Conservation (phyloP, 306 rosid genomes). For the Alnus rubra region DNA sequence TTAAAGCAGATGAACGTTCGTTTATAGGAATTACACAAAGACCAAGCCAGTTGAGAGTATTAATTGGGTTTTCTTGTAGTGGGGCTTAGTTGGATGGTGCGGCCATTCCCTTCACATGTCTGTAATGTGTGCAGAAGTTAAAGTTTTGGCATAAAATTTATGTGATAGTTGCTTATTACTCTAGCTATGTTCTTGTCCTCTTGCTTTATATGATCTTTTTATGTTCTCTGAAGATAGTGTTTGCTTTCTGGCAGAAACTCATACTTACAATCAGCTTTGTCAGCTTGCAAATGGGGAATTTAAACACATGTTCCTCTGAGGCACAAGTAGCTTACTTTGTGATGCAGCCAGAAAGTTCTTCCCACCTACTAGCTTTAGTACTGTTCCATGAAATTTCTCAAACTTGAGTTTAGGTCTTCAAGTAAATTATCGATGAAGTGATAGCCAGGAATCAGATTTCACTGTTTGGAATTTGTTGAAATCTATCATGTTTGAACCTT, state of each 20-base stretch:
- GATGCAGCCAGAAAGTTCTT: background rate
- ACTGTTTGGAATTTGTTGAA: background rate
- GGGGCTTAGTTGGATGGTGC: background rate
- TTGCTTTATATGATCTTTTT: slow-evolving; percentile 10
- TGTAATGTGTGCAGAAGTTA: background rate
- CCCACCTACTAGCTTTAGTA: no score
- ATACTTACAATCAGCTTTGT: slow-evolving; percentile 76
- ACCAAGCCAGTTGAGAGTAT: background rate
- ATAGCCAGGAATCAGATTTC: background rate
- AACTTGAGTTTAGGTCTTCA: background rate
- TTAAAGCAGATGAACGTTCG: background rate
- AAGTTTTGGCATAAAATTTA: background rate
- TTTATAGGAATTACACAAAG: background rate
- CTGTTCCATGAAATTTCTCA: background rate
- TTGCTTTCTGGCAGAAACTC: slow-evolving; percentile 49
- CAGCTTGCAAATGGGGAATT: slow-evolving; percentile 86
- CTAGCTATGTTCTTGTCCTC: background rate
- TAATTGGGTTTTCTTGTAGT: background rate
- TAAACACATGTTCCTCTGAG: slow-evolving; percentile 71
- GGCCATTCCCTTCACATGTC: background rate
- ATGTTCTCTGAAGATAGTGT: background rate
- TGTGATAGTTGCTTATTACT: background rate
- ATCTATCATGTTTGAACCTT: background rate
- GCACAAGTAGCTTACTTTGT: background rate
- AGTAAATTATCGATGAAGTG: background rate